Conservation (phyloP, 31 red algal species). For the Odonthalia washingtoniensis region DNA sequence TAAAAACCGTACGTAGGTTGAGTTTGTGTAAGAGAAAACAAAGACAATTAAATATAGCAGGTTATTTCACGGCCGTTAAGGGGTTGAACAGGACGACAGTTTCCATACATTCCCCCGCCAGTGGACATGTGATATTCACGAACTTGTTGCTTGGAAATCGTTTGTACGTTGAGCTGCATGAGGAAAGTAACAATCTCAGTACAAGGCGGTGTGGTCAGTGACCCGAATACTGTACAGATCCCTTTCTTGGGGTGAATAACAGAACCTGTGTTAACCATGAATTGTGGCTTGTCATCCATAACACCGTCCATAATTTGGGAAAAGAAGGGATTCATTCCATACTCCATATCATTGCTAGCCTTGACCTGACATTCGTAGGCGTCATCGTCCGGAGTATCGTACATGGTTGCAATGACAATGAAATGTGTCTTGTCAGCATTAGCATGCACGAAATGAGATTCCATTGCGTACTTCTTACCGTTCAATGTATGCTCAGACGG, state of each 20-base stretch:
- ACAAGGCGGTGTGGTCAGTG: conserved; percentile 76
- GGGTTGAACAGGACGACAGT: conserved; percentile 72
- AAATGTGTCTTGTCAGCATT: conserved; percentile 55
- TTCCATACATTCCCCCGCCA: conserved; percentile 54
- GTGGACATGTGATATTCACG: conserved; percentile 37
- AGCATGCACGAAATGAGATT: too few relatives aligned
- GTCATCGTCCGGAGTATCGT: neutral
- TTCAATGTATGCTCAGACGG: conserved; percentile 63
- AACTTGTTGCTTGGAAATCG: too few relatives aligned
- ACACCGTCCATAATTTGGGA: conserved; percentile 42
- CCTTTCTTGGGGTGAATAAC: conserved; percentile 53
- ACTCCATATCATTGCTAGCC: too few relatives aligned
- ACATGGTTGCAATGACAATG: conserved; percentile 67
- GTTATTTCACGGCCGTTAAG: conserved; percentile 72
- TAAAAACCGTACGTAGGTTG: too few relatives aligned
- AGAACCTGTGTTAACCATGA: conserved; percentile 13
- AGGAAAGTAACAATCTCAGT: too few relatives aligned
- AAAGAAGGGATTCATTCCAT: conserved; percentile 27
- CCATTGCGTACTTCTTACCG: too few relatives aligned
- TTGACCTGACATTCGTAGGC: conserved; percentile 4
- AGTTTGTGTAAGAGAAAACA: too few relatives aligned
- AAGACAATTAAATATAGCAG: too few relatives aligned
- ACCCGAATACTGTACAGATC: conserved; percentile 63
- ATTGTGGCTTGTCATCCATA: conserved; percentile 12
- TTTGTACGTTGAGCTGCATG: too few relatives aligned